phyloP scores from a whole-genome alignment of 1,139 yeast species.

The Geotrichum australiense region DNA sequence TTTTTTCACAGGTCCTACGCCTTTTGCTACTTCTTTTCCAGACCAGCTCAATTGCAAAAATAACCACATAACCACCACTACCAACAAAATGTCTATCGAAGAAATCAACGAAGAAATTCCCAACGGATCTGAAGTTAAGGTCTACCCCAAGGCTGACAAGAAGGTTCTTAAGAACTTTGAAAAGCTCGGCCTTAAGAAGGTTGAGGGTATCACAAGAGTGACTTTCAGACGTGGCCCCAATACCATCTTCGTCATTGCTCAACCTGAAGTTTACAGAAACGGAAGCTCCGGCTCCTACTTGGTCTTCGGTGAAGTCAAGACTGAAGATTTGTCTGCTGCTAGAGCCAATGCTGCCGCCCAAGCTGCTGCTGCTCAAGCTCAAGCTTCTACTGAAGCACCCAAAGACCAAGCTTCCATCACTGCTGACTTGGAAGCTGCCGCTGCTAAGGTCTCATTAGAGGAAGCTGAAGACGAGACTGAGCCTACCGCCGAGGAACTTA shows the following conservation, averaged over 20 bases:
- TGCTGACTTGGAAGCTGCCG: constrained; percentile 76
- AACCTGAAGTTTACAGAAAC: constrained; percentile 93
- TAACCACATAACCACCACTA: no score
- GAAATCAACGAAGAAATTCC: constrained; percentile 7
- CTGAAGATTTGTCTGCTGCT: constrained; percentile 31
- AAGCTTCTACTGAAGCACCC: constrained; percentile 69
- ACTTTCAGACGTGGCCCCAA: constrained; percentile 94
- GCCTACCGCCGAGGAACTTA: constrained; percentile 64
- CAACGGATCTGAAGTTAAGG: constrained; percentile 57
- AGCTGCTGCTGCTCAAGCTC: constrained; percentile 51
- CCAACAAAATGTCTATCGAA: constrained; percentile 4
- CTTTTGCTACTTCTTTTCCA: background rate
- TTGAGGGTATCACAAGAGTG: constrained; percentile 91
- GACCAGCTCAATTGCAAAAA: background rate
- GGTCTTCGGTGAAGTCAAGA: constrained; percentile 97
- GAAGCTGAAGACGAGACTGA: constrained; percentile 35
- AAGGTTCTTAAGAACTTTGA: constrained; percentile 89
- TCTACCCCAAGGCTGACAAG: constrained; percentile 87
- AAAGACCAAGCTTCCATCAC: constrained; percentile 49
- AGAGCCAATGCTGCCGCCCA: constrained; percentile 21
- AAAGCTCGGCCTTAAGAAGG: constrained; percentile 85
- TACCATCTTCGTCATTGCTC: constrained; percentile 85
- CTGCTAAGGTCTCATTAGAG: constrained; percentile 39
- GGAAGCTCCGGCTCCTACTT: constrained; percentile 60
- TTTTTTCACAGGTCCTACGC: background rate